Evolutionary conservation across 2,329 filamentous ascomycete species (phyloP).

Genomic region (Botryosphaeria dothidea): DNA sequence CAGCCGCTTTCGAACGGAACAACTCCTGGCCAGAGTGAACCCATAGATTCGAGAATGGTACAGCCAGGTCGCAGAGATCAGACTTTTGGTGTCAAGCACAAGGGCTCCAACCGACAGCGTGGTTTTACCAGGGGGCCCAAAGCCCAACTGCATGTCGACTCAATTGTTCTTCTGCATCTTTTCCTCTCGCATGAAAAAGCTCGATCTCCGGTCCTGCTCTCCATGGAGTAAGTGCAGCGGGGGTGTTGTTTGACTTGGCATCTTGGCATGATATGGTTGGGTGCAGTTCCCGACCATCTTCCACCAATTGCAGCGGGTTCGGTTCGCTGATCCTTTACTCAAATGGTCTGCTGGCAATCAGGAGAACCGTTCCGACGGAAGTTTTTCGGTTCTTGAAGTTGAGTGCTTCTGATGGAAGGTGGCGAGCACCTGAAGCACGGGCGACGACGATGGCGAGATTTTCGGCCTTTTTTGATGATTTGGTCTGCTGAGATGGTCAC

Average conservation of each 20-base stretch:
- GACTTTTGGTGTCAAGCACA: too few relatives aligned
- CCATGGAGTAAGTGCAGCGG: not conserved
- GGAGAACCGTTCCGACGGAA: not conserved
- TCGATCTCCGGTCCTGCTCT: not conserved
- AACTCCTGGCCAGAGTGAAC: too few relatives aligned
- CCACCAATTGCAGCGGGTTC: slow-evolving; percentile 1
- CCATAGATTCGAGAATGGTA: too few relatives aligned
- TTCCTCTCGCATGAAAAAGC: slow-evolving; percentile 1
- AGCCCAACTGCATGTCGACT: not conserved
- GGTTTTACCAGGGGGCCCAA: too few relatives aligned
- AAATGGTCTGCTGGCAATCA: not conserved
- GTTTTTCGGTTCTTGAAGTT: not conserved
- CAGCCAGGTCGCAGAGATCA: too few relatives aligned
- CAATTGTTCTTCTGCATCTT: not conserved
- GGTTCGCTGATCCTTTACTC: not conserved
- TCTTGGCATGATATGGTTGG: slow-evolving; percentile 1
- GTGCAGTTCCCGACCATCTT: not conserved
- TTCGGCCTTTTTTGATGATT: not conserved
- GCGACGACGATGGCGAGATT: not conserved
- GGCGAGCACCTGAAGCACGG: not conserved
- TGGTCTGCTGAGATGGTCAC: not conserved
- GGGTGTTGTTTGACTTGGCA: slow-evolving; percentile 14
- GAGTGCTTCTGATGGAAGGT: not conserved
- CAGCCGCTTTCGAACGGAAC: too few relatives aligned
- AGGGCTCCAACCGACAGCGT: too few relatives aligned